A percentile compares a stretch with the other conserved stretches of the same genome.
phyloP scores from a whole-genome alignment of 345 rosid species.

The Brassica cretica region DNA sequence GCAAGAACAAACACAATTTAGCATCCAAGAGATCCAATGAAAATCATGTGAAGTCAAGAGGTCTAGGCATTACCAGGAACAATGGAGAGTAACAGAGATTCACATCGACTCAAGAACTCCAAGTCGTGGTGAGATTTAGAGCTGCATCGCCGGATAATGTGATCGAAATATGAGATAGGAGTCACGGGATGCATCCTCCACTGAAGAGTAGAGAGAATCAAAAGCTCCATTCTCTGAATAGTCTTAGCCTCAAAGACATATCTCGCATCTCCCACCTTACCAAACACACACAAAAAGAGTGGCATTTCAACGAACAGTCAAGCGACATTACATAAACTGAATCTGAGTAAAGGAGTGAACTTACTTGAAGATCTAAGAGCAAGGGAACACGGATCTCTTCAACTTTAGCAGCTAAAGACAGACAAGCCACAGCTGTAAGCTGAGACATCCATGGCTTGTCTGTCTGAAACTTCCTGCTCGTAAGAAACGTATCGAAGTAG shows the following conservation, averaged over 20 bases:
- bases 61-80: constrained; percentile 67
- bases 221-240: constrained; percentile 87
- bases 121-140: constrained; percentile 51
- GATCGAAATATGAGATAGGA: constrained; percentile 78
- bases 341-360: constrained; percentile 29
- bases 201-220: constrained; percentile 72
- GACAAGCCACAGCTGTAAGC: constrained; percentile 81
- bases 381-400: constrained; percentile 87
- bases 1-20: constrained; percentile 42
- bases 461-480: constrained; percentile 55
- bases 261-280: constrained; percentile 72
- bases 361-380: constrained; percentile 82
- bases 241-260: constrained; percentile 78
- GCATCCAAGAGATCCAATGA: background rate
- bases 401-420: constrained; percentile 89
- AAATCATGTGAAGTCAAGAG: background rate
- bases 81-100: constrained; percentile 67
- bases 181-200: constrained; percentile 96
- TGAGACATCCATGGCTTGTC: constrained; percentile 98
- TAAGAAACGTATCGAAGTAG: constrained; percentile 81
- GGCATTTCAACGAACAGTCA: constrained; percentile 43
- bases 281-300: constrained; percentile 1
- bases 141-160: constrained; percentile 64
- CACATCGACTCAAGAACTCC: constrained; percentile 76
- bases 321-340: constrained; percentile 28